A percentile compares a stretch with the other conserved stretches of the same genome.
phyloP scores from a whole-genome alignment of 768 basidiomycete genomes.

The Suillus fuscotomentosus region DNA sequence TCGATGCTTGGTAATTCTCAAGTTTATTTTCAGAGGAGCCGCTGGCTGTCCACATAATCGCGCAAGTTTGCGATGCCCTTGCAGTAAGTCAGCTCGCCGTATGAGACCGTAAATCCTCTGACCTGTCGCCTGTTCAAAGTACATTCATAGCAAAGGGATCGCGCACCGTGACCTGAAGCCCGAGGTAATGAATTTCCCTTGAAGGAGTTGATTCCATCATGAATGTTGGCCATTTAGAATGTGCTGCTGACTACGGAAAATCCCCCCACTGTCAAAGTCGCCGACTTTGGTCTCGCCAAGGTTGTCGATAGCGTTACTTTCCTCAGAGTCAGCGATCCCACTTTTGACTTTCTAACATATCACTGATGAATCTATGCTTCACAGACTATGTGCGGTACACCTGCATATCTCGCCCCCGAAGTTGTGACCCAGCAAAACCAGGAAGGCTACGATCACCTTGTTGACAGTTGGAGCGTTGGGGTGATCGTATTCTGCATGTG shows the following conservation, averaged over 20 bases:
- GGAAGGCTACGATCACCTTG: slow-evolving; percentile 81
- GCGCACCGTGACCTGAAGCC: slow-evolving; percentile 95
- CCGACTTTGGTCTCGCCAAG: slow-evolving; percentile 96
- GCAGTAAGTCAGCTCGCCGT: slow-evolving; percentile 43
- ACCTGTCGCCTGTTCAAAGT: slow-evolving; percentile 31
- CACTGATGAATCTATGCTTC: slow-evolving; percentile 1
- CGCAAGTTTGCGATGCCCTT: slow-evolving; percentile 80
- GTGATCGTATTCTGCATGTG: slow-evolving; percentile 94
- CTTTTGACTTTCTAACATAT: neutral
- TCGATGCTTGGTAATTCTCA: neutral
- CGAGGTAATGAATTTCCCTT: slow-evolving; percentile 42
- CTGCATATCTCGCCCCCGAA: slow-evolving; percentile 91
- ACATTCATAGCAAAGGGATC: slow-evolving; percentile 73
- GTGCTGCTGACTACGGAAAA: slow-evolving; percentile 72
- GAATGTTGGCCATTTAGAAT: slow-evolving; percentile 46
- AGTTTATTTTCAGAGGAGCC: slow-evolving; percentile 40
- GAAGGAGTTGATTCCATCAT: slow-evolving; percentile 7
- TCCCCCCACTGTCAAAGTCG: slow-evolving; percentile 81
- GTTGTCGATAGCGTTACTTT: slow-evolving; percentile 79
- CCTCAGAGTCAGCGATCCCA: slow-evolving; percentile 54
- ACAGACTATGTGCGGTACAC: slow-evolving; percentile 95
- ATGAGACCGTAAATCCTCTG: neutral
- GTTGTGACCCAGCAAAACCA: slow-evolving; percentile 66
- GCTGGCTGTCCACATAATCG: slow-evolving; percentile 66
- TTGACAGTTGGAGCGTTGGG: slow-evolving; percentile 96